Conservation (phyloP, 2,329 filamentous ascomycete species). For the Diaporthe helianthi region DNA sequence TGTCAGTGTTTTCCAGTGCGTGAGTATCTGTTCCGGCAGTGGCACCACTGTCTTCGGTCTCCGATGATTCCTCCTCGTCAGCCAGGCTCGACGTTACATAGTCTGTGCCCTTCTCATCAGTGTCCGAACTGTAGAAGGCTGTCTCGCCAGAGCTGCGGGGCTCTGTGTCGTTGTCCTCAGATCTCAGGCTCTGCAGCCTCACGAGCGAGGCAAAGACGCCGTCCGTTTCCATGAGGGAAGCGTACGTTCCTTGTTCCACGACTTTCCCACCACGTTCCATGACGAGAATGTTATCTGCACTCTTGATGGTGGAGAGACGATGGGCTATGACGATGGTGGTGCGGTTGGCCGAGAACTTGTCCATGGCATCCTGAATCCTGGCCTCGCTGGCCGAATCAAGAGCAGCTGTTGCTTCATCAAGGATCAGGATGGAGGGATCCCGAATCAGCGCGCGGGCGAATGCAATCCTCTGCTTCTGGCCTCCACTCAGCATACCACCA, state of each 20-base stretch:
- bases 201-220: constrained; percentile 23
- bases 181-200: constrained; percentile 20
- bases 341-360: constrained; percentile 45
- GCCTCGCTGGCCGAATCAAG: constrained; percentile 65
- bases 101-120: neutral
- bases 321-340: constrained; percentile 74
- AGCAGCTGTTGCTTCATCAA: constrained; percentile 68
- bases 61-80: neutral
- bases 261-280: constrained; percentile 62
- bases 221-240: constrained; percentile 56
- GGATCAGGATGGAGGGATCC: constrained; percentile 62
- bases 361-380: constrained; percentile 58
- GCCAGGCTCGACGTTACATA: neutral
- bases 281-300: constrained; percentile 72
- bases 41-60: neutral
- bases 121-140: neutral
- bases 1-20: neutral
- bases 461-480: constrained; percentile 66
- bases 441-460: constrained; percentile 64
- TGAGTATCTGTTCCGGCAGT: neutral
- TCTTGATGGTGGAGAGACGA: constrained; percentile 64
- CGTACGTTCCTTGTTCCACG: constrained; percentile 68
- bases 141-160: neutral
- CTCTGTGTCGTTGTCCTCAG: neutral
- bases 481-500: constrained; percentile 63